Evolutionary conservation across 2,329 filamentous ascomycete genomes (phyloP), one percentile per base, ranked within the genome.

Genomic region (Aspergillus uvarum): DNA sequence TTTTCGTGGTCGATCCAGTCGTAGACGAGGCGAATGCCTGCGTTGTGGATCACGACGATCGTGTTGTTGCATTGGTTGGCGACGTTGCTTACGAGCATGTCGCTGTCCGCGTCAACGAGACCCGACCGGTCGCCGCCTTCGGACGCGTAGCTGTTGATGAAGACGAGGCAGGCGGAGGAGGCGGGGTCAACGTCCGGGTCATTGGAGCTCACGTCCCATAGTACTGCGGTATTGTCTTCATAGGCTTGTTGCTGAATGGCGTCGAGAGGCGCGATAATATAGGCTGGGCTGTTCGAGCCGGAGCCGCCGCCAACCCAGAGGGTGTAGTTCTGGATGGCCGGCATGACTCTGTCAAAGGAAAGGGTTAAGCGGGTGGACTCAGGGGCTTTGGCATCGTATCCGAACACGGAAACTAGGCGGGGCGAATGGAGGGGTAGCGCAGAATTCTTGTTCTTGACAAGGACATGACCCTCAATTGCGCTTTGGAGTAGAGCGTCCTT

Each of bases 31-130:
- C 87, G 80, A 10, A 83, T 77, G 0, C 87, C 87, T 1, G 86
- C 85, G 47, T 87, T 89, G 72, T 89, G 87, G 5, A 89, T 79
- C 0, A 88, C 77, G 0, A 89, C 87, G 19, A 89, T 79, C 1
- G 87, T 89, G 61, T 85, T 88, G 63, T 77, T 79, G 72, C 86
- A 89, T 22, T 79, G 77, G 7, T 77, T 74, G 0, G 87, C 87
- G 0, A 89, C 85, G 50, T 83, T 80, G 1, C 74, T 74, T 48
- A 89, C 80, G 0, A 89, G 74, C 0, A 72, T 74, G 63, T 89
- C 86, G 1, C 84, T 87, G 7, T 72, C 69, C 1, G 67, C 55
- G 54, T 80, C 75, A 1, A 54, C 48, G 0, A 80, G 68, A 10
- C 62, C 67, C 1, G 72, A 64, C 0, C 78, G 69, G 56, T 80